These are phyloP conservation scores for Cerioporus squamosus DNA, from an alignment of 1,284 basidiomycete genomes.

Conservation along the genomic window DNA sequence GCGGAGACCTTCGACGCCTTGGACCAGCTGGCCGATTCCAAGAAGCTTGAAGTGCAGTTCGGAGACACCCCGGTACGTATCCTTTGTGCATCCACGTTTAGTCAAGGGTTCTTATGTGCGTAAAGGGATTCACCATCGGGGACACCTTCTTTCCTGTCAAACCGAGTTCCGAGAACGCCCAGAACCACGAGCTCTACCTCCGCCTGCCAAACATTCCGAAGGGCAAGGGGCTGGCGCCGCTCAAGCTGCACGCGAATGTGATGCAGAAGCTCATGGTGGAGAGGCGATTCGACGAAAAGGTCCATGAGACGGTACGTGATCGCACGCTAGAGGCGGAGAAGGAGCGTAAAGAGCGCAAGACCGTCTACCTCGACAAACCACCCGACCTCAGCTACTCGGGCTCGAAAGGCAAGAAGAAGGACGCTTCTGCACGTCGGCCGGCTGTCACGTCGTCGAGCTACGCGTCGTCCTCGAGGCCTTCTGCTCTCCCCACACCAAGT, in stretches of 20 bases:
- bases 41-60: constrained; percentile 62
- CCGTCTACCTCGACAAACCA: constrained; percentile 52
- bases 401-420: constrained; percentile 38
- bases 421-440: constrained; percentile 17
- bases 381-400: constrained; percentile 27
- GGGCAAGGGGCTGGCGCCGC: constrained; percentile 56
- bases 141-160: constrained; percentile 64
- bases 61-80: constrained; percentile 56
- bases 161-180: constrained; percentile 51
- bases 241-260: constrained; percentile 75
- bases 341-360: constrained; percentile 55
- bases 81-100: not conserved
- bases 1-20: constrained; percentile 70
- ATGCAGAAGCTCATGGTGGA: constrained; percentile 69
- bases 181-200: constrained; percentile 70
- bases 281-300: constrained; percentile 54
- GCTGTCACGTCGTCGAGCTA: constrained; percentile 7
- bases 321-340: constrained; percentile 59
- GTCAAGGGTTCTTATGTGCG: not conserved
- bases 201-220: constrained; percentile 50
- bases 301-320: constrained; percentile 59
- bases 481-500: not conserved
- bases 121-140: constrained; percentile 68
- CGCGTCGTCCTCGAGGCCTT: not conserved
- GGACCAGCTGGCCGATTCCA: constrained; percentile 49